These are phyloP conservation scores for Aspergillus uvarum DNA, from an alignment of 2,329 filamentous ascomycete species.

Conservation along the genomic window DNA sequence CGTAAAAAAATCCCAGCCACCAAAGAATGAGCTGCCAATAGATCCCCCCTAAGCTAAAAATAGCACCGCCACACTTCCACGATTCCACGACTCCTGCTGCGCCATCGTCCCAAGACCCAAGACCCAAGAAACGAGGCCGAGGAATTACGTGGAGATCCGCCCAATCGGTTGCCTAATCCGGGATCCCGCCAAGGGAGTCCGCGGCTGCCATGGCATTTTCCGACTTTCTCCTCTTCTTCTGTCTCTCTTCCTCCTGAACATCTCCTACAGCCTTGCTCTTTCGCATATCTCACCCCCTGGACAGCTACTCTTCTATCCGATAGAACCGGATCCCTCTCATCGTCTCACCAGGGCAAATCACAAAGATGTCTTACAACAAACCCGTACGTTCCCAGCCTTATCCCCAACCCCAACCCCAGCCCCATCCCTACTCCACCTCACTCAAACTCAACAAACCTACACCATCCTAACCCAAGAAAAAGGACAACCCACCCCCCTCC, in stretches of 20 bases:
- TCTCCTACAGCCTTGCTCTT: not conserved
- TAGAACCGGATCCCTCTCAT: too few species aligned
- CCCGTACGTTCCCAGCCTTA: slow-evolving; percentile 25
- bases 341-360: not conserved
- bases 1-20: too few species aligned
- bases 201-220: not conserved
- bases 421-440: not conserved
- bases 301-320: too few species aligned
- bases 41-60: not conserved
- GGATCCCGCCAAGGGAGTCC: not conserved
- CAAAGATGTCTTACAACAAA: slow-evolving; percentile 34
- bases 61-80: not conserved
- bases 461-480: not conserved
- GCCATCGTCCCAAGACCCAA: not conserved
- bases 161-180: slow-evolving; percentile 7
- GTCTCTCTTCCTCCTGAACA: not conserved
- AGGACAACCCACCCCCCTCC: slow-evolving; percentile 39
- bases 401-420: not conserved
- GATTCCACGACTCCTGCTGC: not conserved
- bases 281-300: too few species aligned
- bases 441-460: not conserved
- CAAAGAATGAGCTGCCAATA: not conserved
- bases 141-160: not conserved
- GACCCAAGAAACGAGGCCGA: not conserved
- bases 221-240: not conserved